Percentiles rank a stretch among this genome's conserved stretches.
These are phyloP conservation scores for Coix lacrymajobi DNA, from an alignment of 176 grass and related monocot species.

Conservation along the genomic window DNA sequence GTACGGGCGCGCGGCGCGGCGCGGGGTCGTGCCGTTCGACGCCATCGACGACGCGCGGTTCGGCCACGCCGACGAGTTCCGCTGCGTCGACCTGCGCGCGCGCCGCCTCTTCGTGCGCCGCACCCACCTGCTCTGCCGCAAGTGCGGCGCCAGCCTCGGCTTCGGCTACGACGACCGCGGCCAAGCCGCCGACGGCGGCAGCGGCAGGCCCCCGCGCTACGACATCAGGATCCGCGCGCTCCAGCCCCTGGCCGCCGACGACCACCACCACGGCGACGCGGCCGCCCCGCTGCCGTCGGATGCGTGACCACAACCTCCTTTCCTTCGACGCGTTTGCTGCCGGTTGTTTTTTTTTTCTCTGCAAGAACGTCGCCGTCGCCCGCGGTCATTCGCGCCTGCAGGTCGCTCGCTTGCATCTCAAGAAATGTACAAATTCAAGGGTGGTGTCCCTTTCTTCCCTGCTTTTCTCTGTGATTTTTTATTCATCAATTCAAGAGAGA, in stretches of 20 bases:
- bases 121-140: conserved; percentile 51
- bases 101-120: conserved; percentile 39
- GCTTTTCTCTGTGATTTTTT: background rate
- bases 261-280: background rate
- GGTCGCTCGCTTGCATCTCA: conserved; percentile 3
- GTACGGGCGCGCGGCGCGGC: conserved; percentile 9
- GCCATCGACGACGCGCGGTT: conserved; percentile 60
- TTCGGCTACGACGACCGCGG: conserved; percentile 30
- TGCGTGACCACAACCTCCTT: background rate
- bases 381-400: background rate
- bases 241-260: conserved; percentile 11
- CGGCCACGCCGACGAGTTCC: conserved; percentile 52
- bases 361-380: background rate
- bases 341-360: background rate
- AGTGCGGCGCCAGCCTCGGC: conserved; percentile 42
- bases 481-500: background rate
- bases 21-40: conserved; percentile 45
- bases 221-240: conserved; percentile 42
- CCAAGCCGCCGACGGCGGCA: background rate
- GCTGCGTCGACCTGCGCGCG: conserved; percentile 37
- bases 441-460: background rate
- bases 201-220: background rate
- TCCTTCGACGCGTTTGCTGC: background rate
- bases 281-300: background rate
- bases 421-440: conserved; percentile 23